phyloP scores from a whole-genome alignment of 345 rosid species.

The Lepidium sativum region DNA sequence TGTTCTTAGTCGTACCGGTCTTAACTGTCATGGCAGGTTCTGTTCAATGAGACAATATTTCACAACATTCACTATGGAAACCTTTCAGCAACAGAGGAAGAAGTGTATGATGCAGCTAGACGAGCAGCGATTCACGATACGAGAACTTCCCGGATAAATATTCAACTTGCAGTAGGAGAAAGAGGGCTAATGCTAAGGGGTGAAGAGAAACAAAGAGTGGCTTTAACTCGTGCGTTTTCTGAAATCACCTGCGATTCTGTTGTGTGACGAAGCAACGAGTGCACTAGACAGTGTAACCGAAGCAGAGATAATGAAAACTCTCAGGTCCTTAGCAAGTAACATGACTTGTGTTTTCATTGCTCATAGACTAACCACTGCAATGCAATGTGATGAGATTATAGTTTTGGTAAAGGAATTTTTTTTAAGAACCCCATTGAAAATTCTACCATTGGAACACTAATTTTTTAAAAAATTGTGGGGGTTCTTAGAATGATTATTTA shows the following conservation, averaged over 20 bases:
- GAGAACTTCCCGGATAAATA: constrained; percentile 76
- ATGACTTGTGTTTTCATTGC: constrained; percentile 87
- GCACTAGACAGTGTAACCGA: constrained; percentile 92
- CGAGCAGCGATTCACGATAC: constrained; percentile 87
- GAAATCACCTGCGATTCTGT: constrained; percentile 69
- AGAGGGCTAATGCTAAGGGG: constrained; percentile 95
- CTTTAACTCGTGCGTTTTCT: constrained; percentile 87
- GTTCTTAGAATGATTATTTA: too few relatives aligned
- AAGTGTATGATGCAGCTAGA: constrained; percentile 80
- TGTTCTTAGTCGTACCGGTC: too few relatives aligned
- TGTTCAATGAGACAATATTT: constrained; percentile 82
- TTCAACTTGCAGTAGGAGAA: constrained; percentile 83
- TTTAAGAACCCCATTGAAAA: too few relatives aligned
- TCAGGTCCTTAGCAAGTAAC: constrained; percentile 65
- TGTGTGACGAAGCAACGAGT: constrained; percentile 97
- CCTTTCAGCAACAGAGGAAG: constrained; percentile 81
- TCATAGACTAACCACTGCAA: constrained; percentile 94
- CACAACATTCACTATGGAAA: constrained; percentile 91
- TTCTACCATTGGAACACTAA: too few relatives aligned
- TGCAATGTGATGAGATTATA: constrained; percentile 98
- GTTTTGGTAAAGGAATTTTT: too few relatives aligned
- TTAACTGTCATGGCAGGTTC: constrained; percentile 56
- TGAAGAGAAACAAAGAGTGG: constrained; percentile 97
- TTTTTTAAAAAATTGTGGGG: too few relatives aligned
- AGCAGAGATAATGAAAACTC: constrained; percentile 76